These are phyloP conservation scores for Endogone sp. DNA, from an alignment of 192 early-diverging fungal species.

Conservation along the genomic window DNA sequence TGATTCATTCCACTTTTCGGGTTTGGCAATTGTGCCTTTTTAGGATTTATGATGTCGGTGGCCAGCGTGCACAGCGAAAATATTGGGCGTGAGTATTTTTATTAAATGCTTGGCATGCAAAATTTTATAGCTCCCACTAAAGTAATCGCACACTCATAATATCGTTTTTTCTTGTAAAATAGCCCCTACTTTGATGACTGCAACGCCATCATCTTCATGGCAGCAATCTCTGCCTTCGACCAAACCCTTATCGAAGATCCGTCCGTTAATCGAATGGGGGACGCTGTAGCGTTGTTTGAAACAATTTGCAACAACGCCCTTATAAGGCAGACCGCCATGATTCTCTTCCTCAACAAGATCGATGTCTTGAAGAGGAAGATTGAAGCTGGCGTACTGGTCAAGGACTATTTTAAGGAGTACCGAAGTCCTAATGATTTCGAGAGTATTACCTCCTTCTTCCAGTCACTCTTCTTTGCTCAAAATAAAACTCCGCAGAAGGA, in stretches of 20 bases:
- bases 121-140: neutral
- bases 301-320: neutral
- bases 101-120: constrained; percentile 8
- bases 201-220: constrained; percentile 53
- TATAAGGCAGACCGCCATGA: neutral
- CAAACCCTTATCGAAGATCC: constrained; percentile 52
- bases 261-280: neutral
- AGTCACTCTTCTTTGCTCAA: constrained; percentile 36
- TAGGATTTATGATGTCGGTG: constrained; percentile 52
- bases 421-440: constrained; percentile 36
- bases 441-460: constrained; percentile 41
- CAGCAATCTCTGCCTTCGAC: constrained; percentile 57
- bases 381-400: constrained; percentile 1
- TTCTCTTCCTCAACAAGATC: constrained; percentile 2
- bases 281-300: constrained; percentile 8
- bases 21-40: neutral
- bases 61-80: constrained; percentile 43
- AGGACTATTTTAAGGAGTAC: constrained; percentile 3
- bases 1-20: neutral
- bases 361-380: constrained; percentile 7
- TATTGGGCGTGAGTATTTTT: constrained; percentile 30
- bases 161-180: neutral
- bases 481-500: constrained; percentile 39
- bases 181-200: constrained; percentile 51
- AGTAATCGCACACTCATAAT: constrained; percentile 5